These are phyloP conservation scores for Elsinoe perseae DNA, from an alignment of 2,329 filamentous ascomycete genomes.

Conservation along the genomic window DNA sequence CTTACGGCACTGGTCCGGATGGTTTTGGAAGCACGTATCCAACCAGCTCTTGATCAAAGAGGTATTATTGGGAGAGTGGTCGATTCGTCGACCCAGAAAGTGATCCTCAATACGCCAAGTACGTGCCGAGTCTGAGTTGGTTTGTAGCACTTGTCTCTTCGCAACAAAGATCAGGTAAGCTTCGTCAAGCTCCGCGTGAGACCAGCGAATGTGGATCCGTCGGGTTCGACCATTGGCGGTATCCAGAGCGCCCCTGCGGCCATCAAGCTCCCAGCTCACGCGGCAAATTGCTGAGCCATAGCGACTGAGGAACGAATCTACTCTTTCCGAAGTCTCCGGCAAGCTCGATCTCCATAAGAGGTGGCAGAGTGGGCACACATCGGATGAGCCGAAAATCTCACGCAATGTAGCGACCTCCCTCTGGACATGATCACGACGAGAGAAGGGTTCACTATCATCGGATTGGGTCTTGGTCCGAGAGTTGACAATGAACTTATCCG, in stretches of 20 bases:
- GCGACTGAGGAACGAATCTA: background rate
- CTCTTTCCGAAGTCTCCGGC: background rate
- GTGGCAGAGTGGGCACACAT: background rate
- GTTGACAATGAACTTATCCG: conserved; percentile 2
- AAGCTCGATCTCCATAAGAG: background rate
- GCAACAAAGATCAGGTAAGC: background rate
- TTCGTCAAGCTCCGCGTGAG: background rate
- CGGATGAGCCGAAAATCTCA: background rate
- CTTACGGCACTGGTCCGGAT: background rate
- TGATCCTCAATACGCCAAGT: background rate
- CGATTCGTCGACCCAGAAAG: background rate
- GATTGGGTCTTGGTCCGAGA: background rate
- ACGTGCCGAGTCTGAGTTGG: background rate
- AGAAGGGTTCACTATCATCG: background rate
- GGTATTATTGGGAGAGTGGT: background rate
- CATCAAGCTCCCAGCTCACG: conserved; percentile 5
- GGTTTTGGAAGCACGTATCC: conserved; percentile 1
- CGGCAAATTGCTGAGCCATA: background rate
- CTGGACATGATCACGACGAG: background rate
- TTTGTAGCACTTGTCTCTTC: background rate
- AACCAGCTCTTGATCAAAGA: conserved; percentile 1
- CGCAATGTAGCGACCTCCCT: background rate
- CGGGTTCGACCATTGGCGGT: background rate
- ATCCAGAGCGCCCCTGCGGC: background rate
- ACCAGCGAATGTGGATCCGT: conserved; percentile 4